Base-by-base conservation (phyloP, 306 rosid genomes). In the Prunus davidiana region DNA sequence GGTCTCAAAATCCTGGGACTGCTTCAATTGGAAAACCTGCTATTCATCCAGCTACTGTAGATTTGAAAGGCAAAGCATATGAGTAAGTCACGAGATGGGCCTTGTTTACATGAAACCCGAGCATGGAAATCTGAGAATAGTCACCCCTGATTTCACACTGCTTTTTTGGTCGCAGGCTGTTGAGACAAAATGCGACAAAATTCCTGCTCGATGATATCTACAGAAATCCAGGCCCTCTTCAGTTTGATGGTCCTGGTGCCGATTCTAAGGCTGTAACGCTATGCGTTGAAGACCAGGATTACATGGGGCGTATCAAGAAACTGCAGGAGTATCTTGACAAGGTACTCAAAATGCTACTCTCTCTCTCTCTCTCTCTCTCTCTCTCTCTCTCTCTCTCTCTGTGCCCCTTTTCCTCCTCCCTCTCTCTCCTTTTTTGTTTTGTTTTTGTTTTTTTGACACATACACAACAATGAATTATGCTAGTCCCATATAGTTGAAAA, bases 211-310 rank as follows among this genome's bases (percentile, higher is more conserved):
- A 96, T 13, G 99, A 96, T 80, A 84, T 92, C 60, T 96, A 96
- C 64, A 89, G 99, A 87, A 96, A 96, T 85, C 99, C 99, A 1
- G 99, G 99, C 57, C 99, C 99, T 0, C 97, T 90, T 70, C 99
- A 92, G 87, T 96, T 91, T 79, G 99, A 92, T 45, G 99, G 99
- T 78, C 93, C 98, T 72, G 99, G 99, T 41, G 86, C 96, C 2
- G 97, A 95, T 86, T 87, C 96, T n/a, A 95, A 89, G 84, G 86
- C 91, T 24, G 65, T 89, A 27, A 80, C 88, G 25, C 88, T 95
- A 8, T 88, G 93, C 66, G 96, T 95, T 49, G 99, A 95, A 83
- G 99, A 95, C 76, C 95, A 85, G 82, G 99, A 95, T 80, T 95
- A 95, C 84, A 95, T 95, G 99, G 99, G 99, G 69, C 97, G 99